Evolutionary conservation across 2,329 filamentous ascomycete species (phyloP), one percentile per base, ranked within the genome.

Genomic region (Talaromyces piceae): DNA sequence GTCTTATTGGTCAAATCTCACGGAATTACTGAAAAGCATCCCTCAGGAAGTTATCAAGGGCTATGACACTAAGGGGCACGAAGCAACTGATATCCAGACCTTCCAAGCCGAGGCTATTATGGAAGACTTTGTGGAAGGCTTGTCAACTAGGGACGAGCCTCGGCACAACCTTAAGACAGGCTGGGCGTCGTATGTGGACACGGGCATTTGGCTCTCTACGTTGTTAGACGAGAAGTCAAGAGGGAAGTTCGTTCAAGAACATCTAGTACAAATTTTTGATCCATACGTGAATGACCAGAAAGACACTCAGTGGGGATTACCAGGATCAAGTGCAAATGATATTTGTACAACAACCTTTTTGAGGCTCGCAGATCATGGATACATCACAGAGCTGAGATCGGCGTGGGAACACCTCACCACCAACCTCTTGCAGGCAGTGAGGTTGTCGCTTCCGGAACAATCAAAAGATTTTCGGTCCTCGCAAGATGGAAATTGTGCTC

Each of bases 371-470:
- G 63, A 72, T 12, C 63, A 70, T 37, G 60, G 60, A 3, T 67
- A 83, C 3, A 66, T 77, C 0, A 58, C 71, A 3, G 71, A 78
- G 1, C 72, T 87, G 0, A 65, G 73, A 13, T 66, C 74, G 3
- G 74, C 84, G 56, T 93, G 88, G 87, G 66, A 73, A 2, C 72
- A 72, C 1, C 67, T 89, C n/a, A 79, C 81, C 0, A 71, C 79
- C 1, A 66, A 75, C 0, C 70, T 95, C n/a, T 73, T 84, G 23
- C 74, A 81, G 27, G 77, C 79, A 31, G 82, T 95, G 51, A 83
- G 83, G 49, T 80, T 81, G 5, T 94, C 89, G 0, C 77, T 88
- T 4, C 89, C 91, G 1, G 89, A 91, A 62, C 83, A 91, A 51
- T 90, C 89, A 0, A 85, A 85, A 55, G 86, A 89, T 16, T 87